Evolutionary conservation across 75 land plant species (phyloP).

Genomic region (Sequoia sempervirens): DNA sequence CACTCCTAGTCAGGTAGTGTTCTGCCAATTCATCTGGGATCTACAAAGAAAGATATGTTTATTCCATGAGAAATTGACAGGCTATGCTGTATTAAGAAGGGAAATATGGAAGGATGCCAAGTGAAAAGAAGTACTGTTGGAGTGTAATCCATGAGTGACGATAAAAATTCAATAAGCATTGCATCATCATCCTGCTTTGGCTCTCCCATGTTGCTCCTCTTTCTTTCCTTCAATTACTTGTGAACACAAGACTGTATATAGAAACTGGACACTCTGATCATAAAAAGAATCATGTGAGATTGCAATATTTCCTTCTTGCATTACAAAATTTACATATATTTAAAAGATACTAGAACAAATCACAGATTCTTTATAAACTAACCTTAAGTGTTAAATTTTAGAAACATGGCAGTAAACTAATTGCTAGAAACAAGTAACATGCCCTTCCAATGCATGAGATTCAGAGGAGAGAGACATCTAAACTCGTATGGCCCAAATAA

Average conservation of each 20-base stretch:
- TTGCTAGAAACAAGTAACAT: background rate
- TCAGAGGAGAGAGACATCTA: background rate
- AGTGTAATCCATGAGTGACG: constrained; percentile 80
- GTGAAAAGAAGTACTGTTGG: constrained; percentile 58
- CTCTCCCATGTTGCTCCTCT: constrained; percentile 22
- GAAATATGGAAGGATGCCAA: background rate
- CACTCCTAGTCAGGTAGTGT: constrained; percentile 83
- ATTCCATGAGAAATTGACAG: background rate
- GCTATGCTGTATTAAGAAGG: background rate
- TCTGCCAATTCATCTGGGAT: constrained; percentile 97
- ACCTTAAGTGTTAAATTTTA: background rate
- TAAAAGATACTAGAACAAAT: background rate
- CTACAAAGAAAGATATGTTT: constrained; percentile 24
- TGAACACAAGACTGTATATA: background rate
- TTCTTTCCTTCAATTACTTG: background rate
- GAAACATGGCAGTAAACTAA: background rate
- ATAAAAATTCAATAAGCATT: constrained; percentile 77
- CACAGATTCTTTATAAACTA: background rate
- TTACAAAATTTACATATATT: background rate
- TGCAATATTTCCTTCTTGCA: background rate
- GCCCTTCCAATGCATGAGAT: background rate
- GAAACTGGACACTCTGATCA: background rate
- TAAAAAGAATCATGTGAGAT: background rate
- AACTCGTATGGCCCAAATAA: background rate
- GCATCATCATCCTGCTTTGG: constrained; percentile 66